Evolutionary conservation across 257 asterid genomes (phyloP).

Genomic region (Lavandula angustifolia): DNA sequence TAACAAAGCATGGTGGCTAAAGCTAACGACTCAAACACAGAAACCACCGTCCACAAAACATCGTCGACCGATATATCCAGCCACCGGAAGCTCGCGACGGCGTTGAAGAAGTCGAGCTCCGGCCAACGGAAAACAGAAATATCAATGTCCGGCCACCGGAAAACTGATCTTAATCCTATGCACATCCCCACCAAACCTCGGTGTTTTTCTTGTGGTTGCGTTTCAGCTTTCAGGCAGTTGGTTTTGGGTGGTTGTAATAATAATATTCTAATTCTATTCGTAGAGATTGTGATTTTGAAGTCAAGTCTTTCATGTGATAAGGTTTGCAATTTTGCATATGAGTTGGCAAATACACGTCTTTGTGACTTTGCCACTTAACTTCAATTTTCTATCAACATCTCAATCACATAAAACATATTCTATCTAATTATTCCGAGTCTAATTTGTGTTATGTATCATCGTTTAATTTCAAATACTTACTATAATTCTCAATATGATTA

Average conservation of each 20-base stretch:
- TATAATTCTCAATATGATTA: no score
- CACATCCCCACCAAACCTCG: slow-evolving; percentile 36
- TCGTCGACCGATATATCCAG: slow-evolving; percentile 48
- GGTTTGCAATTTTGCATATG: not conserved
- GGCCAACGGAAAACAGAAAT: slow-evolving; percentile 55
- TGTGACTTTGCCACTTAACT: slow-evolving; percentile 1
- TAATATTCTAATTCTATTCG: slow-evolving; percentile 3
- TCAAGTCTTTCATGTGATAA: slow-evolving; percentile 21
- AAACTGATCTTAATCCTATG: slow-evolving; percentile 37
- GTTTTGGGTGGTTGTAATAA: not conserved
- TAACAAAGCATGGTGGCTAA: slow-evolving; percentile 55
- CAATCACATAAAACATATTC: no score
- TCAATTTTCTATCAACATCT: not conserved
- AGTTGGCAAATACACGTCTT: slow-evolving; percentile 22
- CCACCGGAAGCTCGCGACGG: slow-evolving; percentile 46
- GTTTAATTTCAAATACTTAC: not conserved
- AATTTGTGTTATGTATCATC: not conserved
- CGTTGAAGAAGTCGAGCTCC: slow-evolving; percentile 43
- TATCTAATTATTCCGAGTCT: not conserved
- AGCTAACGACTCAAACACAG: slow-evolving; percentile 48
- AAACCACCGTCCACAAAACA: slow-evolving; percentile 48
- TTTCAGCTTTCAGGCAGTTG: not conserved
- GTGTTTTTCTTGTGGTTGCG: not conserved
- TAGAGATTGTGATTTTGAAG: slow-evolving; percentile 13
- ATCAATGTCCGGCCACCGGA: slow-evolving; percentile 63